Conservation (phyloP, 257 asterid species). For the Solanum ahanhuiri region DNA sequence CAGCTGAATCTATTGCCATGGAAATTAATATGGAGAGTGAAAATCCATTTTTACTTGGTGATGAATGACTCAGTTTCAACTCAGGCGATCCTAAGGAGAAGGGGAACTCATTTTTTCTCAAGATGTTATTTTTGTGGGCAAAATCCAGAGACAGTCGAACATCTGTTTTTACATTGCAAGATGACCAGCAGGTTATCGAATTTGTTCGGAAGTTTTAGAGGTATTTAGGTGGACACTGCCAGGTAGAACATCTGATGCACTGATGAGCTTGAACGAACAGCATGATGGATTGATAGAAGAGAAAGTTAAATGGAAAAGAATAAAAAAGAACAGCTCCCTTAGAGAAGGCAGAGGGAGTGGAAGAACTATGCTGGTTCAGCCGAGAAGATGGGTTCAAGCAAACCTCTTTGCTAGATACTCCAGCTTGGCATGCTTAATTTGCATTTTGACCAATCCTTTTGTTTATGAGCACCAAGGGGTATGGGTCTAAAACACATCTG, state of each 20-base stretch:
- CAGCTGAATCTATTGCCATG: not conserved
- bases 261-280: not conserved
- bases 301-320: too few species aligned
- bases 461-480: too few species aligned
- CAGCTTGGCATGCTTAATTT: too few species aligned
- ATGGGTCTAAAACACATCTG: too few species aligned
- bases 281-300: too few species aligned
- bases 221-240: not conserved
- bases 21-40: not conserved
- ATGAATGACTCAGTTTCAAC: not conserved
- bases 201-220: not conserved
- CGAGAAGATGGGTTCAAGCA: too few species aligned
- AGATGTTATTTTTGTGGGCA: not conserved
- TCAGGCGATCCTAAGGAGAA: not conserved
- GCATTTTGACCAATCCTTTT: too few species aligned
- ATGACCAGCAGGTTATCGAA: not conserved
- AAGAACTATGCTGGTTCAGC: too few species aligned
- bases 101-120: not conserved
- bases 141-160: not conserved
- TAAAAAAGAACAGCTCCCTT: too few species aligned
- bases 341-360: too few species aligned
- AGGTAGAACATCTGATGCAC: not conserved
- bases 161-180: not conserved
- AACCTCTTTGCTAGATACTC: too few species aligned
- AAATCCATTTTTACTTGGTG: not conserved